Evolutionary conservation across 73 alveolate species (phyloP).

Genomic region (Paramecium octaurelia): DNA sequence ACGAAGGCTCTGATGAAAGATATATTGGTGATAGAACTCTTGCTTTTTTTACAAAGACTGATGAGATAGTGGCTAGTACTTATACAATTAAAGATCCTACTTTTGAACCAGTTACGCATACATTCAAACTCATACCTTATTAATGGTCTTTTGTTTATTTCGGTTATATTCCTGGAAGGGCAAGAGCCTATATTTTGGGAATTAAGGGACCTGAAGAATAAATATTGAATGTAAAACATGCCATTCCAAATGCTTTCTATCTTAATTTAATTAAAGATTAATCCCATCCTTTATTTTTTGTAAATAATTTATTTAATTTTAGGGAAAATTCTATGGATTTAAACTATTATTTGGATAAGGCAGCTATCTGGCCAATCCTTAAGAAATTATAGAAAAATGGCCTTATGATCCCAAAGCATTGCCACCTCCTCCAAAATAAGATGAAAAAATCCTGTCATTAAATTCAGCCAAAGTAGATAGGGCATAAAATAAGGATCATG

Average conservation of each 20-base stretch:
- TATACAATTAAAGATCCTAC: slow-evolving; percentile 15
- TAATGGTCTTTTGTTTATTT: slow-evolving; percentile 32
- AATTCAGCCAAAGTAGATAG: slow-evolving; percentile 33
- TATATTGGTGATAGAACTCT: slow-evolving; percentile 27
- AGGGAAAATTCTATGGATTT: slow-evolving; percentile 45
- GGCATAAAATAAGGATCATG: not conserved
- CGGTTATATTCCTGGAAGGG: not conserved
- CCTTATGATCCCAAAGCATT: slow-evolving; percentile 15
- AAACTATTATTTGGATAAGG: not conserved
- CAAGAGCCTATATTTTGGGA: not conserved
- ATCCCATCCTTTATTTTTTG: not conserved
- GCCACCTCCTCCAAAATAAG: not conserved
- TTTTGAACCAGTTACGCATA: not conserved
- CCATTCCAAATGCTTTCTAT: not conserved
- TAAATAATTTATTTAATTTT: not conserved
- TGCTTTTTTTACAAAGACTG: not conserved
- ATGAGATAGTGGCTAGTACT: not conserved
- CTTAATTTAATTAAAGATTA: not conserved
- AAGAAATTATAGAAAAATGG: slow-evolving; percentile 1
- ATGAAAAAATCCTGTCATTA: not conserved
- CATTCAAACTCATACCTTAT: not conserved
- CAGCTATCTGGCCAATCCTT: not conserved
- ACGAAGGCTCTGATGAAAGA: not conserved
- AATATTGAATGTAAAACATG: not conserved
- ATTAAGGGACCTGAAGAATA: not conserved